These are phyloP conservation scores for Gossypium bickii DNA, from an alignment of 345 rosid genomes.

Conservation along the genomic window DNA sequence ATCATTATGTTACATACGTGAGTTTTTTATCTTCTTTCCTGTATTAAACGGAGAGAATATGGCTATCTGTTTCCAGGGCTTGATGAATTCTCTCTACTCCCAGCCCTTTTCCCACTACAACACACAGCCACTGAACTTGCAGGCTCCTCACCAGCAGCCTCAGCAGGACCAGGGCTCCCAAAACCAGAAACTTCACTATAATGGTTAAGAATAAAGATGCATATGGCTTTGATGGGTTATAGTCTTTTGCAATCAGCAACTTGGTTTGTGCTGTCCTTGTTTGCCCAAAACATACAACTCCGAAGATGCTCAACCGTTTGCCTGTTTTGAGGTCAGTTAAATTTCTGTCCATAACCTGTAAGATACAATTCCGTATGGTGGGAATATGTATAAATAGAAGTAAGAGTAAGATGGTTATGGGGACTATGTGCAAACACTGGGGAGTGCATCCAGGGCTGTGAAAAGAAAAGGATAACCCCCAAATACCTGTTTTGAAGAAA, in stretches of 20 bases:
- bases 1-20: background rate
- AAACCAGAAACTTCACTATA: constrained; percentile 77
- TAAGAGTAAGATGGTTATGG: constrained; percentile 24
- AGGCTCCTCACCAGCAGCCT: constrained; percentile 52
- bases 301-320: constrained; percentile 15
- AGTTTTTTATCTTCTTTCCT: background rate
- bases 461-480: constrained; percentile 50
- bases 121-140: constrained; percentile 68
- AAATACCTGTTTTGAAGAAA: constrained; percentile 28
- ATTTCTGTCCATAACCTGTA: constrained; percentile 16
- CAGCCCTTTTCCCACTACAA: constrained; percentile 88
- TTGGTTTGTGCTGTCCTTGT: constrained; percentile 68
- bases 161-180: constrained; percentile 76
- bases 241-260: constrained; percentile 61
- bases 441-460: constrained; percentile 51
- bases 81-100: constrained; percentile 88
- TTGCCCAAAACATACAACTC: constrained; percentile 32
- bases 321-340: constrained; percentile 33
- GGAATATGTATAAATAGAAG: constrained; percentile 22
- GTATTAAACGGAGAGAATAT: background rate
- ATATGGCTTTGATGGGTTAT: constrained; percentile 57
- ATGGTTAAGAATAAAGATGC: constrained; percentile 50
- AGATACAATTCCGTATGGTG: constrained; percentile 19
- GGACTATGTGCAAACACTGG: constrained; percentile 21
- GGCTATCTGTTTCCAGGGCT: constrained; percentile 46